These are phyloP conservation scores for Tetrahymena malaccensis DNA, from an alignment of 73 alveolate species.

Conservation along the genomic window DNA sequence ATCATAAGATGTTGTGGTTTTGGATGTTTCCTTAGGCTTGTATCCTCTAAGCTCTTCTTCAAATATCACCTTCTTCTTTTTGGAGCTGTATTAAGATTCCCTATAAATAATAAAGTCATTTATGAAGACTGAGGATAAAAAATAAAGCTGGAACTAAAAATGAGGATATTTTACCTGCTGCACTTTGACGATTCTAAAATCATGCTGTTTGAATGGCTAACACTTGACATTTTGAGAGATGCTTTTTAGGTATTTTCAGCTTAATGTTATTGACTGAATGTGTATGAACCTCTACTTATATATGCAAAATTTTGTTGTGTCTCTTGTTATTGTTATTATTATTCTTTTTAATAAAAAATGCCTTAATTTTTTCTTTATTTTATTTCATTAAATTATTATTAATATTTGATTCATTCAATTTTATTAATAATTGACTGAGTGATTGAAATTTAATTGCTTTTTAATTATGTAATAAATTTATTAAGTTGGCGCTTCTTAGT, in stretches of 20 bases:
- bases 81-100: neutral
- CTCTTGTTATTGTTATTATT: neutral
- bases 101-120: neutral
- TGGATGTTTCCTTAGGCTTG: neutral
- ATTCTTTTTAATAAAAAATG: neutral
- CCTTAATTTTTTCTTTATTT: neutral
- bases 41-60: neutral
- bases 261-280: neutral
- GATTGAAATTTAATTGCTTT: neutral
- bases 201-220: neutral
- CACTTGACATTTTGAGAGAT: neutral
- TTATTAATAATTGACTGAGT: neutral
- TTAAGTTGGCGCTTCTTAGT: neutral
- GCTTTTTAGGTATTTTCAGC: neutral
- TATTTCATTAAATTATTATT: no score
- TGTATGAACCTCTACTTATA: neutral
- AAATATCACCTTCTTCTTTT: neutral
- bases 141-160: neutral
- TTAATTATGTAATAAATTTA: neutral
- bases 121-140: neutral
- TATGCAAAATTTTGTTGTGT: neutral
- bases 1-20: neutral
- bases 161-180: neutral
- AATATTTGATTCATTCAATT: neutral
- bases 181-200: neutral